Percentiles rank a stretch among this genome's conserved stretches.
Conservation (phyloP, 1,139 yeast species). For the Candida glucosophila region DNA sequence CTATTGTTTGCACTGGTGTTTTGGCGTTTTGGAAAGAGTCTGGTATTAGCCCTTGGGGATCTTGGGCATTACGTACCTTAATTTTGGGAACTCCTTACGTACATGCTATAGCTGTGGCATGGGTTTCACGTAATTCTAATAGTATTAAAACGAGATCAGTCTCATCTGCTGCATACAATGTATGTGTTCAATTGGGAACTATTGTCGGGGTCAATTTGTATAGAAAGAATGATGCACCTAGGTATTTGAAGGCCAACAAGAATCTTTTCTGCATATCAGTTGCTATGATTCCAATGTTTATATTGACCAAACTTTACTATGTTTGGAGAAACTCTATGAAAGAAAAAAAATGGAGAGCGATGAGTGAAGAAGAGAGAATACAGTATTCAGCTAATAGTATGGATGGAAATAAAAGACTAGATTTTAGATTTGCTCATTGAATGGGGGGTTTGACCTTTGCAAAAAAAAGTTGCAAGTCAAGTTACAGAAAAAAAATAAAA, state of each 20-base stretch:
- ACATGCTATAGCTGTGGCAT: conserved; percentile 20
- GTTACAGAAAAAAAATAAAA: too few species aligned
- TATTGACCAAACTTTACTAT: conserved; percentile 15
- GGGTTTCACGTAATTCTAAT: conserved; percentile 47
- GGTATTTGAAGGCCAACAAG: conserved; percentile 40
- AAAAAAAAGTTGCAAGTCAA: too few species aligned
- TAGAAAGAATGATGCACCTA: conserved; percentile 41
- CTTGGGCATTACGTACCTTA: neutral
- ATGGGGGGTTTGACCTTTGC: too few species aligned
- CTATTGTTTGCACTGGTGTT: conserved; percentile 22
- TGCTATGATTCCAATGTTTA: conserved; percentile 13
- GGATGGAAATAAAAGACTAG: conserved; percentile 48
- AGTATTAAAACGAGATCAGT: conserved; percentile 47
- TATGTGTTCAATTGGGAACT: conserved; percentile 42
- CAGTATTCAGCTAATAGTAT: conserved; percentile 29
- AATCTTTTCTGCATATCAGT: conserved; percentile 13
- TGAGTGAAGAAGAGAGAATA: conserved; percentile 36
- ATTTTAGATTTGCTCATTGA: conserved; percentile 24
- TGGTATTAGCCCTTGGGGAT: conserved; percentile 1
- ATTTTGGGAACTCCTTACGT: neutral
- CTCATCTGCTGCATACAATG: conserved; percentile 48
- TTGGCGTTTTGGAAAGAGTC: neutral
- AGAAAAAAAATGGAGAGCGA: conserved; percentile 32
- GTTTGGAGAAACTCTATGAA: conserved; percentile 32
- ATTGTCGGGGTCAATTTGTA: conserved; percentile 43